These are phyloP conservation scores for Cryptomeria japonica DNA, from an alignment of 75 land plant species.

Conservation along the genomic window DNA sequence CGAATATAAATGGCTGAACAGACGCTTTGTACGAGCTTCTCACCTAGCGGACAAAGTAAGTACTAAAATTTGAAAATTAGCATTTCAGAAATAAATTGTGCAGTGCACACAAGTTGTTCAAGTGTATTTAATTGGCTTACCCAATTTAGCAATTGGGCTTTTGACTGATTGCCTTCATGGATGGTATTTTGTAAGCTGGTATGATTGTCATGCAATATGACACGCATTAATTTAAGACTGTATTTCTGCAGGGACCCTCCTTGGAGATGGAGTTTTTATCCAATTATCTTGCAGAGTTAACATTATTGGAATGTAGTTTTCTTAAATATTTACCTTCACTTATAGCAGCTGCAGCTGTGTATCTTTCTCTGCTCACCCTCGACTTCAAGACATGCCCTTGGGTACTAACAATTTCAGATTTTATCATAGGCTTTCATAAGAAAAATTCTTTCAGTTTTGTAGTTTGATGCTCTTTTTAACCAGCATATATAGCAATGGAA, in stretches of 20 bases:
- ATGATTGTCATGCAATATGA: background rate
- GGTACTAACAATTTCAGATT: slow-evolving; percentile 28
- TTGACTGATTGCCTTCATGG: background rate
- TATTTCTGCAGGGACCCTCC: slow-evolving; percentile 33
- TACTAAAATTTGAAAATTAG: too few relatives aligned
- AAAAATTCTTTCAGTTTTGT: background rate
- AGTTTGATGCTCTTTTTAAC: background rate
- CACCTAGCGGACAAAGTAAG: slow-evolving; percentile 3
- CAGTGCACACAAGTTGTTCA: background rate
- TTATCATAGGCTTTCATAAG: background rate
- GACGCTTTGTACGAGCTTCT: slow-evolving; percentile 12
- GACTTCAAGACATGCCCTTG: slow-evolving; percentile 57
- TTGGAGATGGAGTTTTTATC: slow-evolving; percentile 53
- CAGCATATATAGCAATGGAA: background rate
- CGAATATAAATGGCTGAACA: background rate
- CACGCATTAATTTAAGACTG: background rate
- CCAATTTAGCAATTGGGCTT: background rate
- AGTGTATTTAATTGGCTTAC: background rate
- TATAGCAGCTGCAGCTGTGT: slow-evolving; percentile 75
- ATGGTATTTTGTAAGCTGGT: background rate
- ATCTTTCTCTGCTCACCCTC: slow-evolving; percentile 59
- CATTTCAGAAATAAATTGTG: too few relatives aligned
- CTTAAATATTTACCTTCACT: slow-evolving; percentile 59
- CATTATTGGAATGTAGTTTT: slow-evolving; percentile 57
- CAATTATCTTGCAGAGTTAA: slow-evolving; percentile 60